Base-by-base conservation (phyloP, 2,329 filamentous ascomycete species). In the Penicillium crustosum region DNA sequence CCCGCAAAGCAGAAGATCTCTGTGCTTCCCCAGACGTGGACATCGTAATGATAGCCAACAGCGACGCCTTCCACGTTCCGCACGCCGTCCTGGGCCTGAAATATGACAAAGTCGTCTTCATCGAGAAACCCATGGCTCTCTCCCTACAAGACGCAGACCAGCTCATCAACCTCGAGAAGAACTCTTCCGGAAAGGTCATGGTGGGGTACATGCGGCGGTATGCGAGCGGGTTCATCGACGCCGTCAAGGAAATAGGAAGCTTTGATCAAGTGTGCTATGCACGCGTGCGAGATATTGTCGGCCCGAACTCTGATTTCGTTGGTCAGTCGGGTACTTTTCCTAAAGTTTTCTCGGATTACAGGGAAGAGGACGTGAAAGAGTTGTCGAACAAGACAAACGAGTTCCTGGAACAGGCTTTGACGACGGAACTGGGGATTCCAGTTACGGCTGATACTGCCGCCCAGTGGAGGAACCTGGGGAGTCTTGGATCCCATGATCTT, bases 191-290 rank as follows among this genome's bases (percentile, higher is more conserved):
- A 0, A 73, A 67, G 25, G 77, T 85, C 0, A 82, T 87, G 66
- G 82, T 87, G 0, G 84, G 83, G 2, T 83, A 83, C 57, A 86
- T 86, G 83, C 73, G 85, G 17, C 77, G 85, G 3, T 86, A 85
- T 65, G 83, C 85, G 0, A 66, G 78, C 0, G 75, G 77, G 0
- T 86, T 86, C 61, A 63, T 77, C 0, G 76, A 83, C 41, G 81
- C 81, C 0, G 73, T 86, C 17, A 71, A 77, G 55, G 84, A 86
- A 60, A 71, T 86, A 2, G 79, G 74, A 0, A 70, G 71, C 0
- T 77, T 85, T 36, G 75, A 75, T 0, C 72, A 78, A 53, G 81
- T 87, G 17, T 67, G 73, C 9, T 86, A 86, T 64, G 83, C 79
- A 0, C 73, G 82, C 1, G 77, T 81, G 1, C 66, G 79, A 59